These are phyloP conservation scores for Pestalotiopsis sp. DNA, from an alignment of 2,329 filamentous ascomycete species.

Conservation along the genomic window DNA sequence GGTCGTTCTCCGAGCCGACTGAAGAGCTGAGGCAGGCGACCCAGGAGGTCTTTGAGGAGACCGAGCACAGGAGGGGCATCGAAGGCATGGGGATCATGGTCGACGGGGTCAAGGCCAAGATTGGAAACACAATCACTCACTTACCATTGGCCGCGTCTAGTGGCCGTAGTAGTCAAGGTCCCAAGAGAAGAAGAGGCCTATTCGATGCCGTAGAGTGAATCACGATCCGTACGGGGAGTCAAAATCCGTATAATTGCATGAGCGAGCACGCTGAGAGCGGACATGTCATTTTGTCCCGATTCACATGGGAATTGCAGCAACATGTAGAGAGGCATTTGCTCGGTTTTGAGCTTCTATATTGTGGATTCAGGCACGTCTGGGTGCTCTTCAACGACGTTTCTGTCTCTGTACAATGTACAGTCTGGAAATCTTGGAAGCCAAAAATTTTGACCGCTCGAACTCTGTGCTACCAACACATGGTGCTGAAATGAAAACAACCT, in stretches of 20 bases:
- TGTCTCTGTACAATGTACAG: not conserved
- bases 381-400: not conserved
- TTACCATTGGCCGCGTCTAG: constrained; percentile 36
- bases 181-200: not conserved
- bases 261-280: not conserved
- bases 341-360: not conserved
- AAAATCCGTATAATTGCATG: not conserved
- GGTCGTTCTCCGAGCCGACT: constrained; percentile 66
- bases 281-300: no score
- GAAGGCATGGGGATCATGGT: constrained; percentile 54
- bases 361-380: not conserved
- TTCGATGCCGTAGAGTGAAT: not conserved
- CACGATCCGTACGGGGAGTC: not conserved
- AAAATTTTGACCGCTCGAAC: not conserved
- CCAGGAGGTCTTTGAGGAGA: constrained; percentile 27
- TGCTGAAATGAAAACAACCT: not conserved
- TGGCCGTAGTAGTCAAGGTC: no score
- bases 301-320: no score
- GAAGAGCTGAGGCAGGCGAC: constrained; percentile 43
- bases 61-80: constrained; percentile 30
- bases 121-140: constrained; percentile 69
- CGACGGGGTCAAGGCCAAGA: constrained; percentile 70
- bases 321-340: not conserved
- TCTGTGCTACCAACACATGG: not conserved
- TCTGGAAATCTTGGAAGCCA: not conserved